Evolutionary conservation across 495 filamentous ascomycete species (phyloP), one percentile per base, ranked within the genome.

Genomic region (Pyronema omphalodes): DNA sequence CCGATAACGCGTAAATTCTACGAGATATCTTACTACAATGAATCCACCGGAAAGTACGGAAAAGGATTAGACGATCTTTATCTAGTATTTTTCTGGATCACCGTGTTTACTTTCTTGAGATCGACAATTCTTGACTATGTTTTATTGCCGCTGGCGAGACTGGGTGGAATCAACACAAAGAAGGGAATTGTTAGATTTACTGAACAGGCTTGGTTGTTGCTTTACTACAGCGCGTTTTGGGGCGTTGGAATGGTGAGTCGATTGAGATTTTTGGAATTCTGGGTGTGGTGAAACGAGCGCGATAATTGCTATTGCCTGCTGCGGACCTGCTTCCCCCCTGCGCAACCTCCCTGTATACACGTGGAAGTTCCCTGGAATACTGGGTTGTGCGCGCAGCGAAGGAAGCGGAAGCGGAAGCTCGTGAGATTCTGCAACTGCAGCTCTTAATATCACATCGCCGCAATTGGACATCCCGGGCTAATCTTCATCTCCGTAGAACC

Each of bases 181-280:
- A 94, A 93, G 68, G 81, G 76, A 7, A 68, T 80, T 18, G 73
- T 84, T 18, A 76, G 93, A 40, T 85, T 96, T 68, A 84, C 86
- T 47, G 91, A 98, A 67, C 91, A 98, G 70, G 86, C 80, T 49
- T 98, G 88, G 85, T 72, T 93, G 63, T 65, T 85, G 23, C 60
- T 88, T 36, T 96, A 95, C 70, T 84, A 86, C 65, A 66, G 65
- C 23, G 69, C 79, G 51, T 87, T 86, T 66, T 96, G 86, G 81
- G 68, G 77, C 3, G 68, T 89, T 52, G 91, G 91, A 57, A 74
- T 89, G 77, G 86, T 95, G 76, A 51, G 85, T 75, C 39, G 5
- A 29, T 29, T 29, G 23, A 29, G 23, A 29, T 29, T 29, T 5
- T 29, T 29, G 53, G 44, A 40, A 40, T 47, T 37, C 9, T 9